Evolutionary conservation across 2,329 filamentous ascomycete genomes (phyloP).

Genomic region (Pleomassaria siparia): DNA sequence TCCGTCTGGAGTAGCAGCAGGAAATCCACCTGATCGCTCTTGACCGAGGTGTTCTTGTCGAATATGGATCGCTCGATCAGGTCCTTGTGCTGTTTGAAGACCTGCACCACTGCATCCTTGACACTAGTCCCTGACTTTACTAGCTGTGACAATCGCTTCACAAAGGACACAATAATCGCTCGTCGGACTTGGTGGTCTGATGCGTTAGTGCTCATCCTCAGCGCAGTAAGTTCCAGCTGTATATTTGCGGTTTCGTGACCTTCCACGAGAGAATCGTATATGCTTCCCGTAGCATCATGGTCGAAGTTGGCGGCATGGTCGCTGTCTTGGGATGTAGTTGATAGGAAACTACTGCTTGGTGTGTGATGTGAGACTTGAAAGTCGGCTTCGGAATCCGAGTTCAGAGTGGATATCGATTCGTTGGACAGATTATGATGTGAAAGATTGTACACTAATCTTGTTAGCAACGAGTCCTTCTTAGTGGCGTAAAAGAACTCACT

Average conservation of each 20-base stretch:
- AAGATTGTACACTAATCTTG: slow-evolving; percentile 52
- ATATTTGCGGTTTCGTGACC: slow-evolving; percentile 78
- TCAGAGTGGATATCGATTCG: slow-evolving; percentile 66
- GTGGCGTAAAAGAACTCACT: slow-evolving; percentile 22
- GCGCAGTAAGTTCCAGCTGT: slow-evolving; percentile 87
- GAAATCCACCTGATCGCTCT: slow-evolving; percentile 80
- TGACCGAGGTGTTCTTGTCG: slow-evolving; percentile 54
- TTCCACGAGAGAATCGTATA: slow-evolving; percentile 81
- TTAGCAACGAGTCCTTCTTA: slow-evolving; percentile 12
- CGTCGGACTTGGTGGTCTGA: slow-evolving; percentile 85
- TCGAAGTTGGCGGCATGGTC: slow-evolving; percentile 69
- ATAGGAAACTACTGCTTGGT: slow-evolving; percentile 71
- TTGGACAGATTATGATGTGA: slow-evolving; percentile 47
- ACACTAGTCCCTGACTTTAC: slow-evolving; percentile 48
- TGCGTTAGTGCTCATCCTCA: slow-evolving; percentile 89
- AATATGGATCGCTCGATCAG: slow-evolving; percentile 62
- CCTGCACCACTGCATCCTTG: slow-evolving; percentile 46
- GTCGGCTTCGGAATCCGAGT: slow-evolving; percentile 52
- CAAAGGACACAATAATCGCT: slow-evolving; percentile 82
- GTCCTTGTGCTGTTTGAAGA: slow-evolving; percentile 57
- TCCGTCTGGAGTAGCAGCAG: slow-evolving; percentile 80
- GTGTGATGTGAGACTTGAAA: slow-evolving; percentile 53
- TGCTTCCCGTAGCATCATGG: slow-evolving; percentile 78
- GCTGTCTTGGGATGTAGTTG: slow-evolving; percentile 62
- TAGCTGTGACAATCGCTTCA: slow-evolving; percentile 76